Percentiles rank a stretch among this genome's conserved stretches.
Evolutionary conservation across 805 yeast genomes (phyloP).

Genomic region (Ogataea degrootiae): DNA sequence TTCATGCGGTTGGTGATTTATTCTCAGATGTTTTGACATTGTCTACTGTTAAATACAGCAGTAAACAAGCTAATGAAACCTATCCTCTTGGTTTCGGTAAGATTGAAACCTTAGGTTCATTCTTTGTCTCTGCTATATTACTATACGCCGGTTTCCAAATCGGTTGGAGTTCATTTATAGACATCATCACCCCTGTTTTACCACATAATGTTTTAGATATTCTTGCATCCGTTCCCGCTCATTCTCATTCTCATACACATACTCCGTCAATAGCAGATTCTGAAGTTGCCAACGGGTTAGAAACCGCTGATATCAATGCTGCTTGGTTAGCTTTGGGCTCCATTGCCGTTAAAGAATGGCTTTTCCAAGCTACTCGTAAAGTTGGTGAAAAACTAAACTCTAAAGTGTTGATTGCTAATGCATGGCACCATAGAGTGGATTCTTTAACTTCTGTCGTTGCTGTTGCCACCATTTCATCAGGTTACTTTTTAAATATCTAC

Average conservation of each 20-base stretch:
- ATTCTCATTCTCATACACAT: conserved; percentile 53
- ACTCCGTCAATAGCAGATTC: conserved; percentile 30
- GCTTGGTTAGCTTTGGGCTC: conserved; percentile 95
- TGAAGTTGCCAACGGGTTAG: conserved; percentile 21
- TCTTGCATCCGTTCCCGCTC: conserved; percentile 44
- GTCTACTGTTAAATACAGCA: conserved; percentile 77
- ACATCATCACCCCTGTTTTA: conserved; percentile 59
- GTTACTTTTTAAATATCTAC: conserved; percentile 68
- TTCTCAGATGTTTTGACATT: conserved; percentile 86
- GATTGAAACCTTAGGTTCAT: conserved; percentile 86
- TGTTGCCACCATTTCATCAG: conserved; percentile 78
- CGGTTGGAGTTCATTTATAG: conserved; percentile 77
- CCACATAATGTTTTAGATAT: conserved; percentile 59
- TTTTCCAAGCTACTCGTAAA: conserved; percentile 75
- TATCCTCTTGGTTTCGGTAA: conserved; percentile 93
- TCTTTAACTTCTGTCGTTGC: conserved; percentile 91
- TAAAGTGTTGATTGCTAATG: conserved; percentile 89
- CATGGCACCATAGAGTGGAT: conserved; percentile 98
- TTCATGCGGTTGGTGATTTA: conserved; percentile 88
- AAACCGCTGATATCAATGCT: conserved; percentile 73
- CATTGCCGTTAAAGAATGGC: conserved; percentile 81
- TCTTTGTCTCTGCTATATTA: conserved; percentile 79
- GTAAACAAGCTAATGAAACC: conserved; percentile 47
- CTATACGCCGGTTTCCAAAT: conserved; percentile 86
- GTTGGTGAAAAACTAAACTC: conserved; percentile 78